A percentile compares a stretch with the other conserved stretches of the same genome.
These are phyloP conservation scores for Flaveria trinervia DNA, from an alignment of 129 eudicot genomes.

Conservation along the genomic window DNA sequence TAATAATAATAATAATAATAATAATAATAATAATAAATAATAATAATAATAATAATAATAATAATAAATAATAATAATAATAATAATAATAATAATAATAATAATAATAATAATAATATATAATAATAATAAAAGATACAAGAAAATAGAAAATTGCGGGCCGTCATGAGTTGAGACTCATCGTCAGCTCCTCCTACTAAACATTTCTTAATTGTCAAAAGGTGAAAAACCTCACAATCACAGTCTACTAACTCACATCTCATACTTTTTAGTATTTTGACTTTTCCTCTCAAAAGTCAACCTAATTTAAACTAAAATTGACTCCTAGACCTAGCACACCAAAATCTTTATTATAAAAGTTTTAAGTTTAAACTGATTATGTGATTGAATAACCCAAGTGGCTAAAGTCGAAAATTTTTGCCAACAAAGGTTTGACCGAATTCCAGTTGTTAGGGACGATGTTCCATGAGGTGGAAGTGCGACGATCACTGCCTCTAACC, in stretches of 20 bases:
- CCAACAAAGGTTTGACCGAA: slow-evolving; percentile 79
- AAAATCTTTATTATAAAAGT: slow-evolving; percentile 12
- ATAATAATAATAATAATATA: neutral
- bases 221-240: slow-evolving; percentile 1
- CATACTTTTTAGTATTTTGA: slow-evolving; percentile 6
- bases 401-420: slow-evolving; percentile 57
- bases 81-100: neutral
- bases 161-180: slow-evolving; percentile 2
- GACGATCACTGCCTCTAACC: slow-evolving; percentile 63
- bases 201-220: slow-evolving; percentile 19
- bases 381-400: neutral
- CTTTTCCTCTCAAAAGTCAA: slow-evolving; percentile 2
- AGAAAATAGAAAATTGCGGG: neutral
- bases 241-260: slow-evolving; percentile 23
- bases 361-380: neutral
- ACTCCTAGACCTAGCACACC: slow-evolving; percentile 24
- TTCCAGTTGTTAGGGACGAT: slow-evolving; percentile 62
- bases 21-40: neutral
- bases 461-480: slow-evolving; percentile 72
- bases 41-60: neutral
- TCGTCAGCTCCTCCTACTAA: slow-evolving; percentile 43
- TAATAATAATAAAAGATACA: neutral
- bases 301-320: slow-evolving; percentile 14
- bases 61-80: neutral
- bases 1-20: neutral